Evolutionary conservation across 768 basidiomycete species (phyloP), one percentile per base, ranked within the genome.

Genomic region (Boletus pseudo-olivaceus): DNA sequence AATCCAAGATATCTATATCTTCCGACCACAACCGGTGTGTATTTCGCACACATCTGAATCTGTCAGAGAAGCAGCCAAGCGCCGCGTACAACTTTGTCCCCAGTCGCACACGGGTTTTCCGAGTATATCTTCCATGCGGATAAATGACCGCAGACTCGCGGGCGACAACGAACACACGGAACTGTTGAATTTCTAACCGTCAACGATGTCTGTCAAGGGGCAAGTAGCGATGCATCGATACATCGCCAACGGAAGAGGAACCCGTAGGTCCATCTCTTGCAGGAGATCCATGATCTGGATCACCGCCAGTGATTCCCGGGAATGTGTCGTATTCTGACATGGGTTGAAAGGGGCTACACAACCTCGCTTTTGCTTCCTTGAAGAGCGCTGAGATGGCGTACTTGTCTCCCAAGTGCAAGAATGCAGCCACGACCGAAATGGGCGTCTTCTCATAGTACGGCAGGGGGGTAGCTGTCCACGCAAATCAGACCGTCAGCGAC

Each of bases 321-420:
- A 51, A 54, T 9, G 29, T 5, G 14, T 8, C 15, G 15, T 0
- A 4, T 9, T 27, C 3, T 2, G 14, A 17, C 1, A 29, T 44
- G 4, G 38, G 39, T 6, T 52, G 26, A 1, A 15, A 19, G 15
- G 19, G 2, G 12, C 43, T 44, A 2, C 12, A 20, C 11, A 66
- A 5, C 26, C 17, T 53, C 10, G 15, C 33, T n/a, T 53, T 56
- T 0, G 56, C 66, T 38, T 59, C 56, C 1, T 45, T 42, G 19
- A 47, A 26, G 29, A 67, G 27, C 20, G 2, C 20, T 26, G 19
- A 42, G 0, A 68, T 63, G 44, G 39, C 38, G 12, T 67, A 67
- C 47, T 68, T 67, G 40, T 65, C 54, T 3, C 67, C 67, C 19
- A 66, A 9, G 20, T 47, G 63, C 26, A 67, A 41, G 41, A 63